phyloP scores from a whole-genome alignment of 148 eudicot species.

The Rhododendron williamsianum region DNA sequence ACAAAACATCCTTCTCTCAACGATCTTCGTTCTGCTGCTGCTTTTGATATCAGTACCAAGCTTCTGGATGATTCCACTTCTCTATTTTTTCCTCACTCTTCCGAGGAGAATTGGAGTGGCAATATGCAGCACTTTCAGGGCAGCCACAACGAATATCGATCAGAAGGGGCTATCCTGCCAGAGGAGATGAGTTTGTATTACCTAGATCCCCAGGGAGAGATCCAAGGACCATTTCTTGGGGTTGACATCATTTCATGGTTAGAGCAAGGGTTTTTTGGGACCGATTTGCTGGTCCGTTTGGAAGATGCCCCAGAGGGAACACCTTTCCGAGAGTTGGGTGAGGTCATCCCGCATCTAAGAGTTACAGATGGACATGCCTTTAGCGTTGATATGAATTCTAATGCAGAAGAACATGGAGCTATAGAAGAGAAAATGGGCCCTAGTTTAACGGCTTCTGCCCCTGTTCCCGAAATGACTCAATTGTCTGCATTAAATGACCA shows the following conservation, averaged over 20 bases:
- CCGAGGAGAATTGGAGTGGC: conserved; percentile 39
- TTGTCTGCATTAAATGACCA: conserved; percentile 26
- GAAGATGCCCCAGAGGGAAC: conserved; percentile 70
- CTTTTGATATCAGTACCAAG: conserved; percentile 31
- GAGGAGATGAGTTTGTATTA: conserved; percentile 81
- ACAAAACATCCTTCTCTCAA: conserved; percentile 24
- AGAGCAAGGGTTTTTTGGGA: conserved; percentile 93
- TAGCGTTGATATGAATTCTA: conserved; percentile 27
- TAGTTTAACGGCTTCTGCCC: conserved; percentile 20
- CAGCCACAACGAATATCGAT: conserved; percentile 24
- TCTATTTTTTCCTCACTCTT: conserved; percentile 33
- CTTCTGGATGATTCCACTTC: conserved; percentile 51
- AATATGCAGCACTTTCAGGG: conserved; percentile 27
- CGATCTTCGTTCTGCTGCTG: conserved; percentile 13
- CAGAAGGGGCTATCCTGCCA: conserved; percentile 39
- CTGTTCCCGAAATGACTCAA: conserved; percentile 34
- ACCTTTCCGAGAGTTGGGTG: conserved; percentile 67
- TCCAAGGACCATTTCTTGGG: conserved; percentile 98
- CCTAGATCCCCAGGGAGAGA: conserved; percentile 88
- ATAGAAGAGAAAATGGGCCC: conserved; percentile 25
- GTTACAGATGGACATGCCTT: conserved; percentile 27
- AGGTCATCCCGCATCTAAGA: conserved; percentile 77
- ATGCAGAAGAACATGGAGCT: conserved; percentile 30
- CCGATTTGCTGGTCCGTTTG: conserved; percentile 73
- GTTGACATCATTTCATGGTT: conserved; percentile 93